Conservation (phyloP, 2,329 filamentous ascomycete species). For the Ceratocystis diversiconidia region DNA sequence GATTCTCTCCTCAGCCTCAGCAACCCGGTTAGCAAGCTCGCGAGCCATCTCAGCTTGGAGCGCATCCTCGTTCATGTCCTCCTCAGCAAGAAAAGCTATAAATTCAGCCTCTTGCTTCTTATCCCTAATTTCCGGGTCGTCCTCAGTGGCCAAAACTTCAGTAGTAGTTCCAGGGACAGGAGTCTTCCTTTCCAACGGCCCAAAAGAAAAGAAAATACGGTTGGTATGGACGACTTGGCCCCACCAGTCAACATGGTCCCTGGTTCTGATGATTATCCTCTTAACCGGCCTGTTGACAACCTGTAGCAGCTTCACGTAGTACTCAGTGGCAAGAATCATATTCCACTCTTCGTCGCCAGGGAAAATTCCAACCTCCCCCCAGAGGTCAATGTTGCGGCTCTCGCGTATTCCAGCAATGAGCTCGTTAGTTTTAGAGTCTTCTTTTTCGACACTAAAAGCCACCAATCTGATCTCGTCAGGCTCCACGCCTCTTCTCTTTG, state of each 20-base stretch:
- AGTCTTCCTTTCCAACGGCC: no score
- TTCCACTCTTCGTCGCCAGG: neutral
- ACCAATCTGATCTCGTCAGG: neutral
- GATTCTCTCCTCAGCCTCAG: no score
- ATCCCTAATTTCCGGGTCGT: no score
- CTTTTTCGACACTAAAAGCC: neutral
- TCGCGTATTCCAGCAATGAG: neutral
- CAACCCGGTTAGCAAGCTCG: no score
- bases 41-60: no score
- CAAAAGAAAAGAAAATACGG: no score
- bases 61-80: no score
- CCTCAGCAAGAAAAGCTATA: no score
- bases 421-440: neutral
- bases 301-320: neutral
- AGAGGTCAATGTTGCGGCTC: neutral
- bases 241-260: neutral
- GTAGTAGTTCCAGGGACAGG: no score
- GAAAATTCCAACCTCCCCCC: neutral
- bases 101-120: no score
- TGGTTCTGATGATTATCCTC: neutral
- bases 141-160: no score
- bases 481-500: neutral
- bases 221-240: no score
- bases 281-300: neutral
- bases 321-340: neutral